phyloP scores from a whole-genome alignment of 352 stramenopile genomes.

The Phytophthora crassamura region DNA sequence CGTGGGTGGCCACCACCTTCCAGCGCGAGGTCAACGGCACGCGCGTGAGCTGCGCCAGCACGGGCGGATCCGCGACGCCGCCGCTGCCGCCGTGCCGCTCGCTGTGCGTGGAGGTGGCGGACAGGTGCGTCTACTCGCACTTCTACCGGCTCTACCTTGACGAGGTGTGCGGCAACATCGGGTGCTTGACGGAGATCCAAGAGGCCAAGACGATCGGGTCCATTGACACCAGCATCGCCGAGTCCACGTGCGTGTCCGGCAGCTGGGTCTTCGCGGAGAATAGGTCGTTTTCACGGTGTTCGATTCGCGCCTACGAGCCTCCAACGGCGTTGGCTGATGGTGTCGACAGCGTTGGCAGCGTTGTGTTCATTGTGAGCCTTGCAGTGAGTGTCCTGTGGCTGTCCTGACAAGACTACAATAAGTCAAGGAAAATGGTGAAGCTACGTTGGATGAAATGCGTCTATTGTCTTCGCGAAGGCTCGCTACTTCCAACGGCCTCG shows the following conservation, averaged over 20 bases:
- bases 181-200: slow-evolving; percentile 61
- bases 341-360: not conserved
- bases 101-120: slow-evolving; percentile 76
- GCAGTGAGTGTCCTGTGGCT: slow-evolving; percentile 2
- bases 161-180: slow-evolving; percentile 71
- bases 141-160: slow-evolving; percentile 71
- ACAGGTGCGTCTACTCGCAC: slow-evolving; percentile 80
- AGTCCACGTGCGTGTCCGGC: slow-evolving; percentile 53
- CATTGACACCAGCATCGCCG: slow-evolving; percentile 33
- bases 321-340: slow-evolving; percentile 13
- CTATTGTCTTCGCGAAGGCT: slow-evolving; percentile 14
- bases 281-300: slow-evolving; percentile 62
- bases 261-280: slow-evolving; percentile 57
- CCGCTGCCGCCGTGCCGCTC: slow-evolving; percentile 72
- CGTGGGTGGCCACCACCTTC: slow-evolving; percentile 65
- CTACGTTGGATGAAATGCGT: not conserved
- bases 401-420: slow-evolving; percentile 1
- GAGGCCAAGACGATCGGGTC: slow-evolving; percentile 41
- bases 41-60: slow-evolving; percentile 42
- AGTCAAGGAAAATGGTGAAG: not conserved
- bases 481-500: slow-evolving; percentile 1
- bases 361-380: not conserved
- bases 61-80: slow-evolving; percentile 8
- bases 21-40: slow-evolving; percentile 45
- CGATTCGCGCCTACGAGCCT: slow-evolving; percentile 58